Percentiles rank a stretch among this genome's conserved stretches.
Evolutionary conservation across 2,329 filamentous ascomycete species (phyloP).

Genomic region (Trichoderma gracile): DNA sequence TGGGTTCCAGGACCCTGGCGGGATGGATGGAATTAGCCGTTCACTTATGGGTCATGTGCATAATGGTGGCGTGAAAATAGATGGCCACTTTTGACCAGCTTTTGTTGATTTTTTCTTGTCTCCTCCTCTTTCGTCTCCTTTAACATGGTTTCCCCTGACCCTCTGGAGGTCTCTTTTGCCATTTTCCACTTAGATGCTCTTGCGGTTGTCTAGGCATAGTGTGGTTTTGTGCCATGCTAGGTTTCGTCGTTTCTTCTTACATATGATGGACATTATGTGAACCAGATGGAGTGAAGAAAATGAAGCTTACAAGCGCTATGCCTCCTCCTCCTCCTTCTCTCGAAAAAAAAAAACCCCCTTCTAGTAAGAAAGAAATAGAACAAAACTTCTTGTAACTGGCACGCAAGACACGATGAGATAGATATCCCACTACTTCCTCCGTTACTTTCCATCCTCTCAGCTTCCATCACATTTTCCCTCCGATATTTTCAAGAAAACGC

Average conservation of each 20-base stretch:
- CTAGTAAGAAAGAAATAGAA: no score
- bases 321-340: not conserved
- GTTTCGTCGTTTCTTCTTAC: not conserved
- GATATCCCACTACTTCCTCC: no score
- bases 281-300: no score
- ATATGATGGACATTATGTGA: not conserved
- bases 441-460: no score
- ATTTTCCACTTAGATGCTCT: no score
- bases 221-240: no score
- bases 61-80: conserved; percentile 24
- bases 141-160: not conserved
- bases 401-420: no score
- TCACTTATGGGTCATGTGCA: conserved; percentile 23
- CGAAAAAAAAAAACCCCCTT: not conserved
- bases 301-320: conserved; percentile 9
- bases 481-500: no score
- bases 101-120: not conserved
- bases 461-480: no score
- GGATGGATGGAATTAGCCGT: conserved; percentile 14
- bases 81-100: conserved; percentile 10
- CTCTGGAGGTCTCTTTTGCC: no score
- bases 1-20: conserved; percentile 19
- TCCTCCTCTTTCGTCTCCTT: not conserved
- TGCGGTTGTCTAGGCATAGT: no score
- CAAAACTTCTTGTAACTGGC: no score